Evolutionary conservation across 2,329 filamentous ascomycete genomes (phyloP).

Genomic region (Alternaria novae-zelandiae): DNA sequence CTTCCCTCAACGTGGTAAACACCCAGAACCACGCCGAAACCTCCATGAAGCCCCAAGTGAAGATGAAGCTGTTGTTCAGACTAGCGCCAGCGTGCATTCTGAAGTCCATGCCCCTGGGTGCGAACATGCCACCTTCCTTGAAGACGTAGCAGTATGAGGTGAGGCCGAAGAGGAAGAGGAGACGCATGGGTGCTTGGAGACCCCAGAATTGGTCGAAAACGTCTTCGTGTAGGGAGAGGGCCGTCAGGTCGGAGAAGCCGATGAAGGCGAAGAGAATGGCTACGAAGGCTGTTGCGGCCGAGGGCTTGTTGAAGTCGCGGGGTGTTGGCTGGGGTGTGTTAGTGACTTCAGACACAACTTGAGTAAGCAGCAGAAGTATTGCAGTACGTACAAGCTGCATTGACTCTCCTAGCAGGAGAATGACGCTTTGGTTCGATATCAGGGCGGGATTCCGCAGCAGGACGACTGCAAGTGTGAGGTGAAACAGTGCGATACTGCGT

Average conservation of each 20-base stretch:
- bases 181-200: slow-evolving; percentile 66
- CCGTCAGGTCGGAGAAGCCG: slow-evolving; percentile 55
- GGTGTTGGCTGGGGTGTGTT: slow-evolving; percentile 62
- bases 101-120: slow-evolving; percentile 33
- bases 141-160: slow-evolving; percentile 71
- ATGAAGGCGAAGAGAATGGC: slow-evolving; percentile 74
- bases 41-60: slow-evolving; percentile 85
- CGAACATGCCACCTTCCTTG: slow-evolving; percentile 58
- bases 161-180: slow-evolving; percentile 66
- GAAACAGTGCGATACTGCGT: slow-evolving; percentile 80
- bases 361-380: background rate
- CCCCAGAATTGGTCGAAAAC: slow-evolving; percentile 56
- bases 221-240: slow-evolving; percentile 53
- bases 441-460: slow-evolving; percentile 75
- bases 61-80: slow-evolving; percentile 83
- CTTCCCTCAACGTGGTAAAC: slow-evolving; percentile 46
- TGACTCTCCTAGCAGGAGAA: slow-evolving; percentile 81
- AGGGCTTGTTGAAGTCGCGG: slow-evolving; percentile 70
- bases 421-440: slow-evolving; percentile 79
- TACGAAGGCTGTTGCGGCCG: slow-evolving; percentile 69
- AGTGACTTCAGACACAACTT: background rate
- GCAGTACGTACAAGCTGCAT: slow-evolving; percentile 73
- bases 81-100: slow-evolving; percentile 58
- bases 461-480: slow-evolving; percentile 83
- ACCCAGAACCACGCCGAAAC: slow-evolving; percentile 87